These are phyloP conservation scores for Leccinum pellstonianum DNA, from an alignment of 768 basidiomycete species.

Conservation along the genomic window DNA sequence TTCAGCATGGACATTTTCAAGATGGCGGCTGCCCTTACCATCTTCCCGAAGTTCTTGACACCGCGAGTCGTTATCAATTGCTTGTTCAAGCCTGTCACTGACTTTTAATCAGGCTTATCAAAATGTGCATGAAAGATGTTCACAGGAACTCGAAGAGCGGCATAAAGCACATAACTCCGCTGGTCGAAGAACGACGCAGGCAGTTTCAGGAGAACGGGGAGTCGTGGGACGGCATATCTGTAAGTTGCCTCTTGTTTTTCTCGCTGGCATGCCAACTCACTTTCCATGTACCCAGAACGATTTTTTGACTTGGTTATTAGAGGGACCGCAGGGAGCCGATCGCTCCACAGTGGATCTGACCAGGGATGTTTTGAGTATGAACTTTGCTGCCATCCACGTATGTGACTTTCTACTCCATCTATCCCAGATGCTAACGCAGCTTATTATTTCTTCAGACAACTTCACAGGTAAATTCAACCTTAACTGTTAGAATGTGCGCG, in stretches of 20 bases:
- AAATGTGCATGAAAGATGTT: slow-evolving; percentile 1
- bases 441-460: neutral
- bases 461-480: neutral
- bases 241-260: neutral
- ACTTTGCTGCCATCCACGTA: slow-evolving; percentile 27
- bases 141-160: slow-evolving; percentile 8
- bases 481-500: neutral
- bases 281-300: slow-evolving; percentile 27
- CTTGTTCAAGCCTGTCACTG: neutral
- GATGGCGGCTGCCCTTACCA: slow-evolving; percentile 17
- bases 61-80: slow-evolving; percentile 24
- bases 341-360: slow-evolving; percentile 22
- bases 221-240: neutral
- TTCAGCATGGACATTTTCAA: slow-evolving; percentile 21
- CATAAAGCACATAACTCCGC: slow-evolving; percentile 23
- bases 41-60: slow-evolving; percentile 34
- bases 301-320: slow-evolving; percentile 35
- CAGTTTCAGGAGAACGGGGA: neutral
- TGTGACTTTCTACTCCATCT: neutral
- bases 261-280: neutral
- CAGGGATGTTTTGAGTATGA: slow-evolving; percentile 13
- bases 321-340: slow-evolving; percentile 20
- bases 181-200: slow-evolving; percentile 19
- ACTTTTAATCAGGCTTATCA: slow-evolving; percentile 2
- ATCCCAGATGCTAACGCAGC: neutral